Evolutionary conservation across 345 rosid genomes (phyloP).

Genomic region (Gossypium arboreum): DNA sequence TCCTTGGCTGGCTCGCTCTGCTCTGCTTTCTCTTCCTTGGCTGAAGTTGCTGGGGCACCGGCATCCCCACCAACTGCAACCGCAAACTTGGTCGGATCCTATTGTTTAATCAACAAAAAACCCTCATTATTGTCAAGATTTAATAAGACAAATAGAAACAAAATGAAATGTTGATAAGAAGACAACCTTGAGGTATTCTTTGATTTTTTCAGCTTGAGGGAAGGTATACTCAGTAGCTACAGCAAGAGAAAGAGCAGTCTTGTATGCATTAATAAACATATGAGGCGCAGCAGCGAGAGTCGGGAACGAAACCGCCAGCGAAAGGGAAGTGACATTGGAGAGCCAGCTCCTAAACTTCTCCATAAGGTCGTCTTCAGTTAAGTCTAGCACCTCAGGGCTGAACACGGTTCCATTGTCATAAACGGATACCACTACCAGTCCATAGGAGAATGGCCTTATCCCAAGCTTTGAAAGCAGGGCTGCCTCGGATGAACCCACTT

Average conservation of each 20-base stretch:
- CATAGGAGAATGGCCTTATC: constrained; percentile 51
- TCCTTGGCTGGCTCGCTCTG: constrained; percentile 7
- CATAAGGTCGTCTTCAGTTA: constrained; percentile 42
- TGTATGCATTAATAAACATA: constrained; percentile 48
- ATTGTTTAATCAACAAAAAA: neutral
- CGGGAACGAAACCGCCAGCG: constrained; percentile 42
- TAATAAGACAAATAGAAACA: neutral
- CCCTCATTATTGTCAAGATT: neutral
- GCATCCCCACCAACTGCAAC: constrained; percentile 25
- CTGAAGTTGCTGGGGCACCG: constrained; percentile 14
- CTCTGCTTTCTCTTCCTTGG: constrained; percentile 33
- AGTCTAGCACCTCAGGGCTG: constrained; percentile 49
- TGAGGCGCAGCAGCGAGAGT: constrained; percentile 49
- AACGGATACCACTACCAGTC: constrained; percentile 37
- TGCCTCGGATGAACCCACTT: constrained; percentile 44
- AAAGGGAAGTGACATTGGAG: constrained; percentile 40
- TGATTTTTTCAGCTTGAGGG: constrained; percentile 42
- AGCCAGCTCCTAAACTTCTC: constrained; percentile 35
- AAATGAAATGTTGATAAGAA: neutral
- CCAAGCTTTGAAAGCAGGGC: constrained; percentile 48
- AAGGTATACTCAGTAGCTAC: constrained; percentile 40
- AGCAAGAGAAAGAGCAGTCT: constrained; percentile 41
- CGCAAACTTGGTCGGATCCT: constrained; percentile 56
- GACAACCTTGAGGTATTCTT: constrained; percentile 39
- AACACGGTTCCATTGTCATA: constrained; percentile 49